Conservation (phyloP, 306 rosid genomes). For the Malus asiatica region DNA sequence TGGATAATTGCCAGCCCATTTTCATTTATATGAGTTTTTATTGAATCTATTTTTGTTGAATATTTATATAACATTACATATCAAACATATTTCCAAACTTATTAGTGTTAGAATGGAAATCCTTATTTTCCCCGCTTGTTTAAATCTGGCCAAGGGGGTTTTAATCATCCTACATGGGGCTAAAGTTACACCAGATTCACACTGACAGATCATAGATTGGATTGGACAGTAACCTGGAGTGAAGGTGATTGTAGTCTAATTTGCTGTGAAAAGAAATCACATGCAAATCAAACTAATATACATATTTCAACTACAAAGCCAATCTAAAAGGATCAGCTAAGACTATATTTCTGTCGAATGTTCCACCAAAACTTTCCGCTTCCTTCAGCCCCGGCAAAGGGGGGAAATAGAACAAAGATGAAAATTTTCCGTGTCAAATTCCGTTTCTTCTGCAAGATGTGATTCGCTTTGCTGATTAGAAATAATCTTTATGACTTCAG, state of each 20-base stretch:
- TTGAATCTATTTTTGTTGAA: background rate
- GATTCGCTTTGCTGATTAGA: background rate
- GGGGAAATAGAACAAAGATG: background rate
- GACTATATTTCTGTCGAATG: background rate
- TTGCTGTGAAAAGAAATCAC: background rate
- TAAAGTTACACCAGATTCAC: background rate
- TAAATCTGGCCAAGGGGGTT: no score
- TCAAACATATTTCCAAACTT: background rate
- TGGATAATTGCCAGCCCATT: background rate
- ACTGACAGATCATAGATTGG: background rate
- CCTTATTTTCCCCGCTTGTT: background rate
- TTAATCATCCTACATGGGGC: background rate
- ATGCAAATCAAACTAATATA: background rate
- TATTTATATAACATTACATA: background rate
- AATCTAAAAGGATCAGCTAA: background rate
- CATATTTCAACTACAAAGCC: background rate
- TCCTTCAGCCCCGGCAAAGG: background rate
- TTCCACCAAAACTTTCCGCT: background rate
- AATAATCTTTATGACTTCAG: background rate
- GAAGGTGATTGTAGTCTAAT: background rate
- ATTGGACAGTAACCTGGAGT: background rate
- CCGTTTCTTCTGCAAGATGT: conserved; percentile 3
- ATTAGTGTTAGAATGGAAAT: background rate
- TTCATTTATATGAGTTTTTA: background rate
- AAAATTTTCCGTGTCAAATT: background rate